A percentile compares a stretch with the other conserved stretches of the same genome.
These are phyloP conservation scores for Neurospora sp. DNA, from an alignment of 495 filamentous ascomycete species.

Conservation along the genomic window DNA sequence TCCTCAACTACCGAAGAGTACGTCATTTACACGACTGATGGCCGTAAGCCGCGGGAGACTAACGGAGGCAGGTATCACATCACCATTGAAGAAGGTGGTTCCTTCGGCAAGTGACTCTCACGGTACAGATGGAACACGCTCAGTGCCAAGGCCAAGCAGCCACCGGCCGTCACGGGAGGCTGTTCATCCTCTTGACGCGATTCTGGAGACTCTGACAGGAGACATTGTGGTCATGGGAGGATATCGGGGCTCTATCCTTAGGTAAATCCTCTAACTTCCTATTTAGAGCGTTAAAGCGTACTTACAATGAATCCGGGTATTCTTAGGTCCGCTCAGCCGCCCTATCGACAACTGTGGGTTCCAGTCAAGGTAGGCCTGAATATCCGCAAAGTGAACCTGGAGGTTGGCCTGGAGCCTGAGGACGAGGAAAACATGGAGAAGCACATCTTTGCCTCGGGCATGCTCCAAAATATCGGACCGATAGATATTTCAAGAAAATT, in stretches of 20 bases:
- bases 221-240: slow-evolving; percentile 87
- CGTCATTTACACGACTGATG: slow-evolving; percentile 23
- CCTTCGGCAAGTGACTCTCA: slow-evolving; percentile 7
- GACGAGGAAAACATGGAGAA: slow-evolving; percentile 83
- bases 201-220: slow-evolving; percentile 61
- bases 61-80: slow-evolving; percentile 20
- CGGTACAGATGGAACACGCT: slow-evolving; percentile 1
- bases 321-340: slow-evolving; percentile 71
- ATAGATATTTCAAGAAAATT: slow-evolving; percentile 80
- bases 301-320: slow-evolving; percentile 22
- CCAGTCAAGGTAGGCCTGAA: slow-evolving; percentile 92
- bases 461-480: slow-evolving; percentile 82
- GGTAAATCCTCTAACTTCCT: too few species aligned
- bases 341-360: slow-evolving; percentile 79
- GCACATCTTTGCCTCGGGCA: slow-evolving; percentile 69
- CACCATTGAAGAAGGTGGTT: slow-evolving; percentile 27
- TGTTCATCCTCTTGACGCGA: slow-evolving; percentile 43
- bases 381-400: slow-evolving; percentile 82
- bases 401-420: slow-evolving; percentile 71
- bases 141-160: slow-evolving; percentile 1
- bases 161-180: slow-evolving; percentile 19
- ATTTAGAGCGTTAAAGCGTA: too few species aligned
- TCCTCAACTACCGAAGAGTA: slow-evolving; percentile 52
- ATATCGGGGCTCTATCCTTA: slow-evolving; percentile 61
- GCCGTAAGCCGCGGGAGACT: slow-evolving; percentile 3